Evolutionary conservation across 179 eudicot species (phyloP), one percentile per base, ranked within the genome.

Genomic region (Vitellaria paradoxa): DNA sequence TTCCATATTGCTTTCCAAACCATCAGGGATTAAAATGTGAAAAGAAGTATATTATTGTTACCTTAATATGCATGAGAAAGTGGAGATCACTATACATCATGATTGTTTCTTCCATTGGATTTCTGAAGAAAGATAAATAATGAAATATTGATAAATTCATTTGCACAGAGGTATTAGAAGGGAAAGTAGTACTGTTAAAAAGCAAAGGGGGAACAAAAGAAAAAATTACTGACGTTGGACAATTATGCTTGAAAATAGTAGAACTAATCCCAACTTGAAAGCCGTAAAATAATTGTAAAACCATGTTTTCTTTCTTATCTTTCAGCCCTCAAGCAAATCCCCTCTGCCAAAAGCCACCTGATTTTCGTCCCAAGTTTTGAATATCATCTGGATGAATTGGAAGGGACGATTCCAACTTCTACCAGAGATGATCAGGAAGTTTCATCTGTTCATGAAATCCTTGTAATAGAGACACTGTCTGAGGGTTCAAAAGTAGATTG

Each of bases 401-500:
- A 65, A 56, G 66, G 72, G 67, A 30, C 9, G 65, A 37, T 57
- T 67, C 30, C 69, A 37, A 74, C 63, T 76, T 76, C 76, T 23
- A 68, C 7, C 7, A 74, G 68, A 79, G 73, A 61, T 65, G 47
- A 53, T 68, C 66, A 18, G 87, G 71, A 47, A 74, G 40, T 42
- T 74, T 26, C n/a, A 60, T 63, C 56, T 6, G 14, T 49, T 82
- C 82, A 57, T 30, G 57, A 75, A 50, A 74, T 76, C 73, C 84
- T 74, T 83, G 79, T 73, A 91, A 71, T 20, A 89, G 89, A 73
- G 90, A 81, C 53, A 88, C 91, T 80, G 89, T 85, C 68, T 89
- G 89, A 13, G 97, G 97, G 79, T 92, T 94, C 89, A 94, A 83
- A 45, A 89, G 81, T 52, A 94, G 91, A 80, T 87, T 89, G 79